phyloP scores from a whole-genome alignment of 2,329 filamentous ascomycete genomes.

The Pseudocercospora vitis region DNA sequence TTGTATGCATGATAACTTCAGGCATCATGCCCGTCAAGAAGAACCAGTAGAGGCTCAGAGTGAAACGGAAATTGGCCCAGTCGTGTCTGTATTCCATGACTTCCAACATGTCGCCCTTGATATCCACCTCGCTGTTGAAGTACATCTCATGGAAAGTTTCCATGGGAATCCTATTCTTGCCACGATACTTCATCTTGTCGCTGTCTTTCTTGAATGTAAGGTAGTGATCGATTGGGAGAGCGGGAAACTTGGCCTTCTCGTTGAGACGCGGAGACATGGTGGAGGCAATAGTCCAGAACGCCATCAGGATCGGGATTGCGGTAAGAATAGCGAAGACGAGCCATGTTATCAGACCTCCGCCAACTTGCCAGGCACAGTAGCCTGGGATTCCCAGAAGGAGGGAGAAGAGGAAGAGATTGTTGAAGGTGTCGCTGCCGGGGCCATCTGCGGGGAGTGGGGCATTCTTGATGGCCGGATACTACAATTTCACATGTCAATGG shows the following conservation, averaged over 20 bases:
- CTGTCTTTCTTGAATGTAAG: constrained; percentile 70
- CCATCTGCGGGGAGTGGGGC: constrained; percentile 88
- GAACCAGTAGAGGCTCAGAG: constrained; percentile 78
- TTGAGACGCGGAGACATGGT: constrained; percentile 83
- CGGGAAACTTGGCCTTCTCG: constrained; percentile 84
- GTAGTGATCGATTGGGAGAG: constrained; percentile 87
- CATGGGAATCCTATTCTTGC: constrained; percentile 79
- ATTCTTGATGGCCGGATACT: constrained; percentile 92
- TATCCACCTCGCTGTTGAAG: constrained; percentile 90
- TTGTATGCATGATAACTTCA: constrained; percentile 88
- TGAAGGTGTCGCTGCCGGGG: constrained; percentile 81
- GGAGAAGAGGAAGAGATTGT: constrained; percentile 72
- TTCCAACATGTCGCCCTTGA: constrained; percentile 90
- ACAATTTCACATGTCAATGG: constrained; percentile 14
- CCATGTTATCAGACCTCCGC: constrained; percentile 82
- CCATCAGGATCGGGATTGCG: constrained; percentile 73
- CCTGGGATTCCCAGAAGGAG: constrained; percentile 70
- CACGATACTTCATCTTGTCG: constrained; percentile 67
- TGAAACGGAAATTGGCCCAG: constrained; percentile 95
- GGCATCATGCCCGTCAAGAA: constrained; percentile 85
- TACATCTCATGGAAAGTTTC: constrained; percentile 98
- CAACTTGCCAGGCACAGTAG: constrained; percentile 79
- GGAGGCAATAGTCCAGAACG: constrained; percentile 80
- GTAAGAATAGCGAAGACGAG: constrained; percentile 82
- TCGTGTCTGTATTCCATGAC: constrained; percentile 92